These are phyloP conservation scores for Flaveria floridana DNA, from an alignment of 140 eudicot species.

Conservation along the genomic window DNA sequence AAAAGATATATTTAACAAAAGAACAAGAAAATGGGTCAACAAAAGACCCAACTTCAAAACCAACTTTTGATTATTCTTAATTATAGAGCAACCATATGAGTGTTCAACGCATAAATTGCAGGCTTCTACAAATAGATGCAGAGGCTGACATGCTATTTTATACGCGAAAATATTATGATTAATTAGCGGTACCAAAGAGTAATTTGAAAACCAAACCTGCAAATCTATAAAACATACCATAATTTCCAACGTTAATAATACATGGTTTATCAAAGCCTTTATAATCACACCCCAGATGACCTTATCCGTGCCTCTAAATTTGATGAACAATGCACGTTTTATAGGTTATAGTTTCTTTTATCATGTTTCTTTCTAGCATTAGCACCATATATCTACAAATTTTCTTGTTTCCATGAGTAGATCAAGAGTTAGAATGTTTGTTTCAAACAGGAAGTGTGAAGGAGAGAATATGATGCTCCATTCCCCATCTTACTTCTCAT, in stretches of 20 bases:
- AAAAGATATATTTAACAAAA: neutral
- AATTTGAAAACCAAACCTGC: conserved; percentile 35
- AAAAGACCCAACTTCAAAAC: conserved; percentile 18
- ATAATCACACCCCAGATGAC: neutral
- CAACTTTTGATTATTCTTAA: conserved; percentile 15
- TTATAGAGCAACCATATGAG: conserved; percentile 1
- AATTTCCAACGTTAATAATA: neutral
- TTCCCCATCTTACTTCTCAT: conserved; percentile 40
- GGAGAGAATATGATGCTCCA: conserved; percentile 35
- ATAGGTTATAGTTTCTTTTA: conserved; percentile 30
- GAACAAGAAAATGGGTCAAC: neutral
- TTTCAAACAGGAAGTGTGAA: conserved; percentile 34
- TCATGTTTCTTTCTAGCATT: conserved; percentile 36
- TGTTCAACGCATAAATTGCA: conserved; percentile 18
- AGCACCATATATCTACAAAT: conserved; percentile 28
- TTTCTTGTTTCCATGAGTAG: conserved; percentile 21
- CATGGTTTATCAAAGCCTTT: neutral
- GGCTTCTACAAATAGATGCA: neutral
- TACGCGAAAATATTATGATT: neutral
- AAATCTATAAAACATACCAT: conserved; percentile 15
- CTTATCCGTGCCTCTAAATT: conserved; percentile 33
- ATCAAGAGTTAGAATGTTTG: conserved; percentile 19
- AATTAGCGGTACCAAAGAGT: conserved; percentile 16
- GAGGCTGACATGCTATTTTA: conserved; percentile 21
- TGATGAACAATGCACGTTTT: conserved; percentile 28